phyloP scores from a whole-genome alignment of 2,329 filamentous ascomycete species.

The Exophiala aquamarina region DNA sequence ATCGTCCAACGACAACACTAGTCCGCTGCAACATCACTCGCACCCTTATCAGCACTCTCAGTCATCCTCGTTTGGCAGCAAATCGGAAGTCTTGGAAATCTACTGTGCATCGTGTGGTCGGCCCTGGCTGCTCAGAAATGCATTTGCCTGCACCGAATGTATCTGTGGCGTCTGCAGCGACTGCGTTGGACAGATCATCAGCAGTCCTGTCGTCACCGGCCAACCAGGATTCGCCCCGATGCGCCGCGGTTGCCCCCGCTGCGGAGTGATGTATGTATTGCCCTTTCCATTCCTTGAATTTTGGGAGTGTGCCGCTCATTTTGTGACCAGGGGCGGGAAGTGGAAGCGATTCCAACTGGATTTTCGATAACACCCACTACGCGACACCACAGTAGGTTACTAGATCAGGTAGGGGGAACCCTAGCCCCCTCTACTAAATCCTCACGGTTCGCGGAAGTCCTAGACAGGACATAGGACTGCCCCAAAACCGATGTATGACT shows the following conservation, averaged over 20 bases:
- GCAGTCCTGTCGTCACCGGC: conserved; percentile 38
- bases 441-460: too few relatives aligned
- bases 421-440: too few relatives aligned
- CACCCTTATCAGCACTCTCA: conserved; percentile 48
- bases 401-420: background rate
- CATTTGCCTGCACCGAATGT: conserved; percentile 93
- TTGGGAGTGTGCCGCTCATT: conserved; percentile 31
- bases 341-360: conserved; percentile 52
- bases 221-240: conserved; percentile 33
- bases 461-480: conserved; percentile 9
- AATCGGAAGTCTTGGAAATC: conserved; percentile 68
- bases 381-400: too few relatives aligned
- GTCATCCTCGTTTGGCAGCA: conserved; percentile 51
- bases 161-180: conserved; percentile 89
- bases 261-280: conserved; percentile 37
- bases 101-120: conserved; percentile 88
- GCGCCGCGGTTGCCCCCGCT: conserved; percentile 46
- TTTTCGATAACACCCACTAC: conserved; percentile 37
- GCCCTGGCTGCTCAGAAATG: conserved; percentile 74
- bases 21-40: conserved; percentile 46
- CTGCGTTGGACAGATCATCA: conserved; percentile 63
- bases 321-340: conserved; percentile 38
- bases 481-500: conserved; percentile 19
- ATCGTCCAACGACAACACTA: conserved; percentile 58
- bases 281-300: background rate